These are phyloP conservation scores for Globisporangium carolinianum DNA, from an alignment of 352 stramenopile genomes.

Conservation along the genomic window DNA sequence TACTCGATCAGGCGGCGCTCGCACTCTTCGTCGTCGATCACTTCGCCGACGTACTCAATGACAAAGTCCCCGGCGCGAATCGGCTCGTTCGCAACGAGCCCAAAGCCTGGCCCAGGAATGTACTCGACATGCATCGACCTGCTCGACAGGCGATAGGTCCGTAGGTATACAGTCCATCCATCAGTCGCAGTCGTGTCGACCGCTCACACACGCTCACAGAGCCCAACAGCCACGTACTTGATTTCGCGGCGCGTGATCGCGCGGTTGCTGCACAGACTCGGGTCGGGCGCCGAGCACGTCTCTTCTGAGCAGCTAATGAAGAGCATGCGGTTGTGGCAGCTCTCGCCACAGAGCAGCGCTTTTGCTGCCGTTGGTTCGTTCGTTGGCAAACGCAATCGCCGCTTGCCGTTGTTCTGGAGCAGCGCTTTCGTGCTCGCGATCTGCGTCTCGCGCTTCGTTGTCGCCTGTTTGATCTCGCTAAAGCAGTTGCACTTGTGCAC, in stretches of 20 bases:
- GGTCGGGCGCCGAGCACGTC: conserved; percentile 67
- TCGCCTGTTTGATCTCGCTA: conserved; percentile 30
- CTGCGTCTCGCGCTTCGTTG: conserved; percentile 44
- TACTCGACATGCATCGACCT: conserved; percentile 54
- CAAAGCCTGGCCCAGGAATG: conserved; percentile 86
- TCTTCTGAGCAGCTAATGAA: conserved; percentile 77
- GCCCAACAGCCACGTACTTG: conserved; percentile 24
- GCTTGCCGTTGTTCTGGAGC: conserved; percentile 11
- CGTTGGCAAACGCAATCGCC: conserved; percentile 1
- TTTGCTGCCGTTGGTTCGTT: conserved; percentile 1
- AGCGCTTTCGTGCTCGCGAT: conserved; percentile 37
- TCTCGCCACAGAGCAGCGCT: conserved; percentile 38
- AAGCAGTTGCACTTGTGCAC: conserved; percentile 78
- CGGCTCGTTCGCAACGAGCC: conserved; percentile 72
- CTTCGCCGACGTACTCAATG: conserved; percentile 92
- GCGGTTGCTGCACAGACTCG: conserved; percentile 63
- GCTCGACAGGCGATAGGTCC: neutral
- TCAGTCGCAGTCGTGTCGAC: neutral
- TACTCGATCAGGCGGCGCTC: conserved; percentile 53
- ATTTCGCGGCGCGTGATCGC: conserved; percentile 59
- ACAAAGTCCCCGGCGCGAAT: conserved; percentile 85
- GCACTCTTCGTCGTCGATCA: conserved; percentile 87
- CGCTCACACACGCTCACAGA: too few relatives aligned
- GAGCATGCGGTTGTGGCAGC: conserved; percentile 79
- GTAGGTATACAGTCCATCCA: neutral